Base-by-base conservation (phyloP, 371 early-diverging fungal genomes). In the Mucor plumbeus region DNA sequence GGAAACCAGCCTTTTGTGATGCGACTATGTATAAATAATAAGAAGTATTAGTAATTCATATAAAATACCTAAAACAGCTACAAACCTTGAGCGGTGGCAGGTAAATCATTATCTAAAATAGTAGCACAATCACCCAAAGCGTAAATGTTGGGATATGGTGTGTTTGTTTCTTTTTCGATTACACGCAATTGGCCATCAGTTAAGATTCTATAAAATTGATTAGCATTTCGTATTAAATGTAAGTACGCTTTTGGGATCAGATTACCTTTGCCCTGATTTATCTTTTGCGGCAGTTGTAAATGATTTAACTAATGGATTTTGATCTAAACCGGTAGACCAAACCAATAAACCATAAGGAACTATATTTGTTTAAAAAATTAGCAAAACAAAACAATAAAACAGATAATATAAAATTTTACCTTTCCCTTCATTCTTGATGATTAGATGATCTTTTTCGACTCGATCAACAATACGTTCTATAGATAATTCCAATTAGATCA, bases 41-140 rank as follows among this genome's bases (percentile, higher is more conserved):
- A 43, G 15, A 14, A 5, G 43, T 1, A 43, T 10, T 38, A 41
- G 0, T 26, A 21, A 21, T 7, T 1, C 26, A 21, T 48, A 11
- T 38, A 4, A 21, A 21, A 4, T 8, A 48, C 26, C 26, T 26
- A 26, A 3, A 3, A 26, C 3, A 6, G 44, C 17, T 50, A 50
- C 50, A 50, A 50, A 72, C 72, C 72, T 75, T 94, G 94, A 21
- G 94, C 94, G 26, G 93, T 91, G 26, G 88, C 87, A 1, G 92
- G 92, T 39, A 92, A 74, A 62, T 83, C 85, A 36, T 74, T 67
- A 61, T 83, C 88, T 64, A 86, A 65, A 60, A 90, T 85, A 1
- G 88, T 84, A 3, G 92, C 91, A 65, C 94, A 94, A 72, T 94
- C 94, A 26, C 94, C 94, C 14, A 94, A 73, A 0, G 93, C 94